A percentile compares a stretch with the other conserved stretches of the same genome.
Evolutionary conservation across 192 early-diverging fungal genomes (phyloP).

Genomic region (Ambispora gerdemannii): DNA sequence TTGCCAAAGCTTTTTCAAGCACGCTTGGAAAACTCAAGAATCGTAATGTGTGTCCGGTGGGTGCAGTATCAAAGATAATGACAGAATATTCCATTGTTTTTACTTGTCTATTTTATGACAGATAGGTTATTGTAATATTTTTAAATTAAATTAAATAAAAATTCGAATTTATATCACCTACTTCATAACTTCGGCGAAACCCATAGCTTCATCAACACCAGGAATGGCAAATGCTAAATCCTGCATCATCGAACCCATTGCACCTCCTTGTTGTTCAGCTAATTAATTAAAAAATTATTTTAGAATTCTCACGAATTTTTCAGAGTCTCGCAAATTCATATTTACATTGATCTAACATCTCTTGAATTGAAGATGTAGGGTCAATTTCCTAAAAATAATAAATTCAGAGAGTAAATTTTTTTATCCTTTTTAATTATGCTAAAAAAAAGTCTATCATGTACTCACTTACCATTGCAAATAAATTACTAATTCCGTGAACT

Average conservation of each 20-base stretch:
- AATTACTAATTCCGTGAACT: conserved; percentile 92
- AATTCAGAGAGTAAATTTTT: conserved; percentile 1
- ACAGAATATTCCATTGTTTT: conserved; percentile 99
- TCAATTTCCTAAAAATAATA: conserved; percentile 84
- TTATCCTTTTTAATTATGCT: not conserved
- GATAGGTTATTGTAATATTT: no score
- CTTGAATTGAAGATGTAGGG: conserved; percentile 94
- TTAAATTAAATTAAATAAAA: not conserved
- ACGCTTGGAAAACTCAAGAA: conserved; percentile 98
- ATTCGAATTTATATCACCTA: conserved; percentile 37
- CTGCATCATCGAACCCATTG: conserved; percentile 87
- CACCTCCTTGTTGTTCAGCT: conserved; percentile 65
- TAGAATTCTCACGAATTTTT: not conserved
- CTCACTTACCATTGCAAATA: conserved; percentile 85
- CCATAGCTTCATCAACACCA: conserved; percentile 99
- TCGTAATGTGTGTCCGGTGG: conserved; percentile 98
- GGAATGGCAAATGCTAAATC: conserved; percentile 99
- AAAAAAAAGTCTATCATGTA: not conserved
- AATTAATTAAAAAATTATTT: conserved; percentile 27
- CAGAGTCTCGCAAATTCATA: conserved; percentile 17
- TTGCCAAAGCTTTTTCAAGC: conserved; percentile 95
- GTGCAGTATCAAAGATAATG: conserved; percentile 99
- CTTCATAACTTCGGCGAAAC: conserved; percentile 99
- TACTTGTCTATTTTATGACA: conserved; percentile 80
- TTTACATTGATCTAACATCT: conserved; percentile 92